Percentiles rank a stretch among this genome's conserved stretches.
phyloP scores from a whole-genome alignment of 805 yeast genomes.

The Ogataea dorogensis region DNA sequence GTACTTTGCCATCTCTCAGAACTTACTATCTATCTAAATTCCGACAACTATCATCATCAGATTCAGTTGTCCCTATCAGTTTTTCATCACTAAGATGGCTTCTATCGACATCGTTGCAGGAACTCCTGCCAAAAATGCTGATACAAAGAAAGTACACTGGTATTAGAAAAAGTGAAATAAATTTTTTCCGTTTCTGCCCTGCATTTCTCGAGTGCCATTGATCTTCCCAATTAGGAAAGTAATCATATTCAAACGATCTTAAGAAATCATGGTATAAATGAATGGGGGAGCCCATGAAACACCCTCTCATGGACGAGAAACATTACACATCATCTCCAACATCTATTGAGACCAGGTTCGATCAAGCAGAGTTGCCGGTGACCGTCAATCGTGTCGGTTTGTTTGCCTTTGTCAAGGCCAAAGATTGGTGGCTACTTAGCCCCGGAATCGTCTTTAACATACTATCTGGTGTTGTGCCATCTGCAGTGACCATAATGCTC shows the following conservation, averaged over 20 bases:
- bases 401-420: constrained; percentile 26
- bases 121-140: constrained; percentile 1
- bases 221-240: constrained; percentile 7
- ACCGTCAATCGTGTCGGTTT: constrained; percentile 4
- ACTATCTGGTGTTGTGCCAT: constrained; percentile 55
- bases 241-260: background rate
- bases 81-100: constrained; percentile 12
- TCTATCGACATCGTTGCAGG: background rate
- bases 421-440: constrained; percentile 25
- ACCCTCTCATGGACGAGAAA: constrained; percentile 6
- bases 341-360: constrained; percentile 4
- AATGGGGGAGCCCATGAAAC: background rate
- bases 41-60: constrained; percentile 13
- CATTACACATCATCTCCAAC: constrained; percentile 5
- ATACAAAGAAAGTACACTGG: constrained; percentile 4
- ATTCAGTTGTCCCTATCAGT: constrained; percentile 16
- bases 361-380: background rate
- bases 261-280: background rate
- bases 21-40: constrained; percentile 14
- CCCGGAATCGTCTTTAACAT: constrained; percentile 34
- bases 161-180: background rate
- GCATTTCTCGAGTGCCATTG: constrained; percentile 2
- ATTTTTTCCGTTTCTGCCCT: background rate
- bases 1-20: constrained; percentile 11
- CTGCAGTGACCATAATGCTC: constrained; percentile 60